Evolutionary conservation across 345 rosid species (phyloP).

Genomic region (Lepidium africanum): DNA sequence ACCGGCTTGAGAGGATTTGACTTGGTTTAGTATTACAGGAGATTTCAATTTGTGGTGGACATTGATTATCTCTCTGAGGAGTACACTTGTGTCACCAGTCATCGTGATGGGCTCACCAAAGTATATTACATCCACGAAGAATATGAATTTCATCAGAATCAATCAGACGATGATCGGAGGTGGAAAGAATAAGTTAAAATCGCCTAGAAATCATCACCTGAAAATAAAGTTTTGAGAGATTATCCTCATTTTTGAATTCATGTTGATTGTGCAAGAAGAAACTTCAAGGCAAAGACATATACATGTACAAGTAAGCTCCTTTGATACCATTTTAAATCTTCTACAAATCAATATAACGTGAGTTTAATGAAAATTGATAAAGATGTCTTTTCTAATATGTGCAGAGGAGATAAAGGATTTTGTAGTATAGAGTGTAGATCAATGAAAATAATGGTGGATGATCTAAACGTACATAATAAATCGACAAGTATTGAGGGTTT

Average conservation of each 20-base stretch:
- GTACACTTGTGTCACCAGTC: conserved; percentile 57
- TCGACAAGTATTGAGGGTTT: conserved; percentile 32
- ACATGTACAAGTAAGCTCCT: conserved; percentile 69
- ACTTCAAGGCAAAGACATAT: conserved; percentile 66
- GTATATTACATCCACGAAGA: conserved; percentile 36
- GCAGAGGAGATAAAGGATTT: conserved; percentile 74
- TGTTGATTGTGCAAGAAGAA: conserved; percentile 63
- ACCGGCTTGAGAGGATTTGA: conserved; percentile 20
- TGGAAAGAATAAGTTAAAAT: background rate
- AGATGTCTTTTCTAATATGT: background rate
- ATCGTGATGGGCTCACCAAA: conserved; percentile 31
- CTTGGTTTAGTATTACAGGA: conserved; percentile 25
- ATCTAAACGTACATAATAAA: conserved; percentile 35
- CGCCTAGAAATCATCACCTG: conserved; percentile 12
- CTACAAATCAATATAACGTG: background rate
- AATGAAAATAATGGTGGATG: conserved; percentile 47
- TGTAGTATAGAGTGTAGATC: conserved; percentile 76
- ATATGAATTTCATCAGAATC: background rate
- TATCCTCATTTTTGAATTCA: conserved; percentile 41
- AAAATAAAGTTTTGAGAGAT: background rate
- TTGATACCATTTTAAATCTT: too few species aligned
- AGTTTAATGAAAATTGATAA: background rate
- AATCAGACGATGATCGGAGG: background rate
- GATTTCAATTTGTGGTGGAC: conserved; percentile 15
- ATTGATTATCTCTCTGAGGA: conserved; percentile 38